Evolutionary conservation across 257 asterid species (phyloP).

Genomic region (Forsythia viridissima): DNA sequence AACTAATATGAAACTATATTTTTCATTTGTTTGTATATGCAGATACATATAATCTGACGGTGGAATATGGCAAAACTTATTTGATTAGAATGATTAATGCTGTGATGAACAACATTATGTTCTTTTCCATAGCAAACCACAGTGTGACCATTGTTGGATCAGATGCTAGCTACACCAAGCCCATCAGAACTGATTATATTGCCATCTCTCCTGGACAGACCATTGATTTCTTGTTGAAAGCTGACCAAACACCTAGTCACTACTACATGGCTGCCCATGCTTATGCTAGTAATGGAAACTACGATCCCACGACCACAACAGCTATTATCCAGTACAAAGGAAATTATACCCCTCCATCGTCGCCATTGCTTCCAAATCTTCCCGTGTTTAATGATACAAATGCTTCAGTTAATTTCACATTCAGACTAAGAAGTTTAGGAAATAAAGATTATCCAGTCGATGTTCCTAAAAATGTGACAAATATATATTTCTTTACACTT

Average conservation of each 20-base stretch:
- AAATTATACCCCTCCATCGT: conserved; percentile 33
- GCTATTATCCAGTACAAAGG: conserved; percentile 39
- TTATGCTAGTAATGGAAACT: conserved; percentile 14
- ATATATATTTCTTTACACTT: conserved; percentile 34
- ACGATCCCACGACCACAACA: conserved; percentile 40
- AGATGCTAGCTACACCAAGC: conserved; percentile 55
- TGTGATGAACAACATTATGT: conserved; percentile 58
- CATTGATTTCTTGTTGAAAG: conserved; percentile 46
- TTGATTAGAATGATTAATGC: conserved; percentile 54
- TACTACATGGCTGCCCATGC: conserved; percentile 62
- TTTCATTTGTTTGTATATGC: neutral
- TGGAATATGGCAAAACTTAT: conserved; percentile 47
- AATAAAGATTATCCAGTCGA: conserved; percentile 27
- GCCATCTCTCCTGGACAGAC: conserved; percentile 65
- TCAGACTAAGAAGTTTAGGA: conserved; percentile 30
- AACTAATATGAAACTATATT: neutral
- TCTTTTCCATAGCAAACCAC: conserved; percentile 55
- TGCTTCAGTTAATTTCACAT: conserved; percentile 29
- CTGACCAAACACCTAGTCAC: conserved; percentile 50
- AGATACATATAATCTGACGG: conserved; percentile 51
- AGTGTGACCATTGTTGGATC: conserved; percentile 54
- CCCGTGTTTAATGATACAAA: conserved; percentile 24
- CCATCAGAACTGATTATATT: conserved; percentile 37
- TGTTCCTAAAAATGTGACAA: conserved; percentile 41
- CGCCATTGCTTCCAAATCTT: conserved; percentile 39